Conservation (phyloP, 176 grass and related monocot genomes). For the Aegilops speltoides region DNA sequence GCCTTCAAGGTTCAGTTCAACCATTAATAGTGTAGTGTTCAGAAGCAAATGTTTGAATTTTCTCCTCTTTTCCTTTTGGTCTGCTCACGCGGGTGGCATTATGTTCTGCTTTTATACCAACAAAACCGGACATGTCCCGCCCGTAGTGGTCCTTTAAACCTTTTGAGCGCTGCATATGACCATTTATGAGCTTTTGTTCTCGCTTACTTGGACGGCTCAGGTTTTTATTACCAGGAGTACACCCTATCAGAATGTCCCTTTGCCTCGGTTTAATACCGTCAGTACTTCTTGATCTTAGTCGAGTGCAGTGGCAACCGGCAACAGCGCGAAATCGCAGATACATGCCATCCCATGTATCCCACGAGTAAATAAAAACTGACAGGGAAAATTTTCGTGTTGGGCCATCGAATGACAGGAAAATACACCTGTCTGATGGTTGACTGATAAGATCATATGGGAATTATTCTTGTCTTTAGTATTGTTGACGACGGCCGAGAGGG, state of each 20-base stretch:
- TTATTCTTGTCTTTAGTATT: too few species aligned
- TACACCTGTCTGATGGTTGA: too few species aligned
- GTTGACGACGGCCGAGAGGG: too few species aligned
- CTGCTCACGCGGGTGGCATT: neutral
- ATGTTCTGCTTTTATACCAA: conserved; percentile 16
- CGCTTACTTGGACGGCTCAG: neutral
- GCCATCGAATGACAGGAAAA: too few species aligned
- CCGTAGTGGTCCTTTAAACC: conserved; percentile 12
- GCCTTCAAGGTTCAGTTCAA: neutral
- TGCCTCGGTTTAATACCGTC: too few species aligned
- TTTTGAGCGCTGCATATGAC: neutral
- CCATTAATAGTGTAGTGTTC: neutral
- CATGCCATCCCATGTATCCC: too few species aligned
- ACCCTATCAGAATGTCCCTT: neutral
- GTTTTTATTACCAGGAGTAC: conserved; percentile 30
- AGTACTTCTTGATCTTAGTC: too few species aligned
- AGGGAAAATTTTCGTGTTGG: too few species aligned
- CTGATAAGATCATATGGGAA: too few species aligned
- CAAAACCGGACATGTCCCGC: conserved; percentile 5
- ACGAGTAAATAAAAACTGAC: too few species aligned
- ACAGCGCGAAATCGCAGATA: too few species aligned
- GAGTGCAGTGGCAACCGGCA: too few species aligned
- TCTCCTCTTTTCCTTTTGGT: neutral
- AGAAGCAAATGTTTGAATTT: conserved; percentile 1
- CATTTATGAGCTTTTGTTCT: neutral